Percentiles rank a stretch among this genome's conserved stretches.
Conservation (phyloP, 805 yeast genomes). For the Spathaspora arborariae region DNA sequence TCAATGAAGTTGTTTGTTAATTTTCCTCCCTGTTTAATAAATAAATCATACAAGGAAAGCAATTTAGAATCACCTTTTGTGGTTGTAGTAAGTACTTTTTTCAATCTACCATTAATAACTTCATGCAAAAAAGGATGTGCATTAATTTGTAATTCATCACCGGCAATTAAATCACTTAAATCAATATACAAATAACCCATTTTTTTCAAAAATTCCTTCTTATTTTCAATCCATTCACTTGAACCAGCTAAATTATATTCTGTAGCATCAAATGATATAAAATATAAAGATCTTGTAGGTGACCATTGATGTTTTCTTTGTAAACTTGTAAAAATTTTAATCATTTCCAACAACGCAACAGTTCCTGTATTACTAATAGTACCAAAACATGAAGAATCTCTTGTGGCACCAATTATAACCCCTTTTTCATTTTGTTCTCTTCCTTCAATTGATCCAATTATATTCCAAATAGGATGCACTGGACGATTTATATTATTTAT, state of each 20-base stretch:
- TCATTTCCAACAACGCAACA: conserved; percentile 64
- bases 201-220: conserved; percentile 47
- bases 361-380: conserved; percentile 75
- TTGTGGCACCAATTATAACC: conserved; percentile 73
- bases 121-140: conserved; percentile 63
- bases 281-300: conserved; percentile 78
- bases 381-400: conserved; percentile 79
- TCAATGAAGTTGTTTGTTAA: conserved; percentile 28
- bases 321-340: conserved; percentile 62
- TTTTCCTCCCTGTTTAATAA: conserved; percentile 17
- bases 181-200: conserved; percentile 73
- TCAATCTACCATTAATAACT: conserved; percentile 42
- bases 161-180: conserved; percentile 62
- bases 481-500: conserved; percentile 41
- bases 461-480: conserved; percentile 71
- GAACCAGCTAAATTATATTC: conserved; percentile 81
- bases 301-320: conserved; percentile 68
- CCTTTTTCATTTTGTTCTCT: conserved; percentile 74
- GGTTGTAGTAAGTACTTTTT: conserved; percentile 13
- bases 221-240: conserved; percentile 68
- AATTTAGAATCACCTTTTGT: conserved; percentile 8
- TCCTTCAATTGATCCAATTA: conserved; percentile 74
- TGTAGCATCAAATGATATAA: conserved; percentile 80
- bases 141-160: conserved; percentile 47
- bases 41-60: no score